Evolutionary conservation across 805 yeast genomes (phyloP), one percentile per base, ranked within the genome.

Genomic region (Starmerella davenportii): DNA sequence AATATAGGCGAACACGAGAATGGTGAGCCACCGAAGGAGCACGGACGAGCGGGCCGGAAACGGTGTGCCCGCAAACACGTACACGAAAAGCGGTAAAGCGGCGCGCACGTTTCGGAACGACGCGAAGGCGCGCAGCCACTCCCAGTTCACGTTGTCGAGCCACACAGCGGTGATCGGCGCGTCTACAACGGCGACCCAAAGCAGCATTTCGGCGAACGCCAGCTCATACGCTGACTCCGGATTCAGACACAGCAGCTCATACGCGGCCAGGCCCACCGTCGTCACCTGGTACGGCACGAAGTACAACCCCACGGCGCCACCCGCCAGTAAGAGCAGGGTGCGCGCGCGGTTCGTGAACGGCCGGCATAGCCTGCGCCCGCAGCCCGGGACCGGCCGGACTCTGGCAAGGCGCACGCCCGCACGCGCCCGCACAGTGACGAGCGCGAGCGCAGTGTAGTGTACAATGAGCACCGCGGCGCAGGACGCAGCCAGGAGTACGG

Each of bases 51-150:
- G 23, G 16, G 25, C 5, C n/a, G 35, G 35, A 15, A 14, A 32
- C 25, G 35, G 35, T 15, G 35, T 9, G 15, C 35, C 34, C 11
- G 19, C 17, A 5, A 38, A 31, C 3, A 38, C 40, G 30, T 29
- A 38, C 13, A 34, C 9, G 18, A 38, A 38, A 2, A 46, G n/a
- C 0, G 93, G 92, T 7, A 76, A 60, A 15, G 79, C 69, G 0
- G 93, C 78, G 36, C 77, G 54, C 34, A 78, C 61, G 51, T 81
- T 81, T 52, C 79, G 85, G 51, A 79, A 84, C 0, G 92, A 76
- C 3, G 79, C 72, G 50, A 81, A 81, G 14, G 92, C 81, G 1
- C 87, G 77, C 38, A 66, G 68, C 93, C 93, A 81, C 49, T 67
- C 70, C 18, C 79, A 65, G 4, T 78, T 69, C 43, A 79, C 61